phyloP scores from a whole-genome alignment of 2,329 filamentous ascomycete genomes.

The Macroventuria anomochaeta region DNA sequence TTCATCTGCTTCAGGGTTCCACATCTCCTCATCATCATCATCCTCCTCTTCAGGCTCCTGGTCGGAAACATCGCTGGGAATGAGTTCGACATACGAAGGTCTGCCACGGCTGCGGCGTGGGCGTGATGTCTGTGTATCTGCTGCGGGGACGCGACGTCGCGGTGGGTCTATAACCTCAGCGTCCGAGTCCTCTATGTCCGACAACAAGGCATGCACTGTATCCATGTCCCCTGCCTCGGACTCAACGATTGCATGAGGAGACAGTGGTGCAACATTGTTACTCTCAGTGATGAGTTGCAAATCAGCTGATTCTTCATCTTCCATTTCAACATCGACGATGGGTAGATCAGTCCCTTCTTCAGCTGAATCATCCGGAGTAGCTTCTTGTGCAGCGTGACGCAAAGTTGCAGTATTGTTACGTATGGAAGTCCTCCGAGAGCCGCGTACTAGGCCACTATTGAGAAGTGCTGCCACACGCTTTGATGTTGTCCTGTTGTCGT shows the following conservation, averaged over 20 bases:
- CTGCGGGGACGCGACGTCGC: not conserved
- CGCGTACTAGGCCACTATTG: not conserved
- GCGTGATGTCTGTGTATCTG: not conserved
- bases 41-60: conserved; percentile 4
- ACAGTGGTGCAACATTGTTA: not conserved
- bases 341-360: not conserved
- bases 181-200: not conserved
- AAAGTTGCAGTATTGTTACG: not conserved
- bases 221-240: not conserved
- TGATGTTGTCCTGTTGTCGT: not conserved
- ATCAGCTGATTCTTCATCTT: not conserved
- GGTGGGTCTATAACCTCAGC: not conserved
- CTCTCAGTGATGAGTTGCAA: conserved; percentile 1
- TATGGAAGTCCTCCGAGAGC: not conserved
- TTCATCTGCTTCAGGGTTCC: not conserved
- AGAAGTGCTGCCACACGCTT: not conserved
- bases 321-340: not conserved
- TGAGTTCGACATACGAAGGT: conserved; percentile 23
- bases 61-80: conserved; percentile 8
- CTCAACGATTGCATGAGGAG: not conserved
- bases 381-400: not conserved
- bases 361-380: conserved; percentile 4
- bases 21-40: conserved; percentile 9
- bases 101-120: conserved; percentile 15
- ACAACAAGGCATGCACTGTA: not conserved